A percentile compares a stretch with the other conserved stretches of the same genome.
Conservation (phyloP, 192 early-diverging fungal species). For the Gigaspora rosea region DNA sequence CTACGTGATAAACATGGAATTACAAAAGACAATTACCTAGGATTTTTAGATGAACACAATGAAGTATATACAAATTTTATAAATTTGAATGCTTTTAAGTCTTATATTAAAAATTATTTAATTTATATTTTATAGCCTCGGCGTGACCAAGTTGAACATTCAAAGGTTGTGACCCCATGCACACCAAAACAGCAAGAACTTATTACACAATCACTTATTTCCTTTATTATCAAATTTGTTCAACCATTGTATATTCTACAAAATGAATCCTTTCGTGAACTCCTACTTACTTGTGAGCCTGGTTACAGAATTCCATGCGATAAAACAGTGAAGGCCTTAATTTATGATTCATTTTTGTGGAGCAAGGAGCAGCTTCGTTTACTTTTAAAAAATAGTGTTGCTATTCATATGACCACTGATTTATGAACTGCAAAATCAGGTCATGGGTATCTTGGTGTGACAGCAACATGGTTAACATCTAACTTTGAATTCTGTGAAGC, state of each 20-base stretch:
- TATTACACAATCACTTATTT: background rate
- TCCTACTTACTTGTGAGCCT: background rate
- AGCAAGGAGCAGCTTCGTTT: background rate
- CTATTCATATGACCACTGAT: background rate
- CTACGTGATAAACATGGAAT: conserved; percentile 7
- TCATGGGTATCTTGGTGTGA: background rate
- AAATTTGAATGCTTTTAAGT: background rate
- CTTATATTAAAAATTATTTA: too few relatives aligned
- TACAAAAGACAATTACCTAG: background rate
- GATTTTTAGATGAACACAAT: background rate
- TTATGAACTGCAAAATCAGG: background rate
- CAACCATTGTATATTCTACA: conserved; percentile 10
- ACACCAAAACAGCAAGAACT: background rate
- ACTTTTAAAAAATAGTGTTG: conserved; percentile 7
- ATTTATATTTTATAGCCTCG: background rate
- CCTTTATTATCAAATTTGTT: conserved; percentile 8
- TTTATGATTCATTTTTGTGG: background rate
- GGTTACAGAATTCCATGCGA: background rate
- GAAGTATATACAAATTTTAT: background rate
- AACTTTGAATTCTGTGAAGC: too few relatives aligned
- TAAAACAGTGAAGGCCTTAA: background rate
- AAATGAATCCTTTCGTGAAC: background rate
- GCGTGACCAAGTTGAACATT: background rate
- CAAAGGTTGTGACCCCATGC: background rate
- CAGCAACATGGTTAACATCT: background rate